Base-by-base conservation (phyloP, 176 grass and related monocot genomes). In the Phragmites australis region DNA sequence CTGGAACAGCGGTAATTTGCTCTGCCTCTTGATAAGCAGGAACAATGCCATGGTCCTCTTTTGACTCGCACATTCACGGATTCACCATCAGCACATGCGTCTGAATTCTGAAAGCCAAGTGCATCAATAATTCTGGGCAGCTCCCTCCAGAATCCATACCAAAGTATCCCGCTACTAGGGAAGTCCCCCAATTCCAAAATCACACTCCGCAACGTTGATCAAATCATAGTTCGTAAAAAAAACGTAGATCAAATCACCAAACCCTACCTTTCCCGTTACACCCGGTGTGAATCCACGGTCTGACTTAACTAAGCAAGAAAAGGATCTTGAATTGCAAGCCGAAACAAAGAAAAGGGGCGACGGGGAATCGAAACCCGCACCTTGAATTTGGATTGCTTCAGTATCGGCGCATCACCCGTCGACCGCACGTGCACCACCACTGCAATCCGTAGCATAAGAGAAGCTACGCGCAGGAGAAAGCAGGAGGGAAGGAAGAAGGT, bases 381-480 rank as follows among this genome's bases (percentile, higher is more conserved):
- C 90, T 89, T 93, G 72, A 97, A 97, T 55, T 97, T 97, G 34
- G 81, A 56, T 53, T 97, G 90, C 77, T 97, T 97, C 32, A 93
- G 93, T 22, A 93, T 91, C 23, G 93, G 93, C 23, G 83, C 90
- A 51, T 93, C 88, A 1, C 90, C 88, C n/a, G 93, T 89, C 25
- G 88, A 79, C 40, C 90, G 85, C 55, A 97, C 83, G 77, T 93
- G 81, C 70, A 93, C 88, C 77, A 97, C 93, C 27, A 93, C 88
- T 97, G 73, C 76, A 76, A 76, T 37, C 6, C 34, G 13, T 8
- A 25, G 11, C 52, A 52, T 57, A 5, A 75, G 10, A 32, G 16
- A 83, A 13, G 4, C 37, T 39, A 17, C 77, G 42, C 29, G 50
- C 26, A 66, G 29, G 13, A 34, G 21, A 40, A 57, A 49, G 42